phyloP scores from a whole-genome alignment of 1,139 yeast species.

The Blastobotrys illinoisensis region DNA sequence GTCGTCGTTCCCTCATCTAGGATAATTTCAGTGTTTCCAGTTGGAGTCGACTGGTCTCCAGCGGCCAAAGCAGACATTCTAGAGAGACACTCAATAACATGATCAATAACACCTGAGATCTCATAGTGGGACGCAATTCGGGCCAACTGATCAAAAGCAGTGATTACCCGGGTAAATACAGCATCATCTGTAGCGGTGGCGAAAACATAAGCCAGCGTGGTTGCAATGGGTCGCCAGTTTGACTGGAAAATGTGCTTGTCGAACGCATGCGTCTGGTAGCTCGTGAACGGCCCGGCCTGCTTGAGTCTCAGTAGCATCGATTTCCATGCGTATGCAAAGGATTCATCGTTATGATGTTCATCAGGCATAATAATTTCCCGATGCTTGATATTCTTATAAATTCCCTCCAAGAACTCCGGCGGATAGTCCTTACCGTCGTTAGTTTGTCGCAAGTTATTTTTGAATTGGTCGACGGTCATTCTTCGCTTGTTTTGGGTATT shows the following conservation, averaged over 20 bases:
- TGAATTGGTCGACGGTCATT: constrained; percentile 83
- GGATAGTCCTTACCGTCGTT: constrained; percentile 62
- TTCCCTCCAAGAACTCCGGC: constrained; percentile 71
- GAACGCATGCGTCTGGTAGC: constrained; percentile 38
- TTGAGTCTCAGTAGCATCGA: constrained; percentile 52
- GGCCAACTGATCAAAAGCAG: constrained; percentile 82
- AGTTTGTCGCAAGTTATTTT: constrained; percentile 73
- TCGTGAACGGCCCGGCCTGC: constrained; percentile 26
- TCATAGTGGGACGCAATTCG: constrained; percentile 64
- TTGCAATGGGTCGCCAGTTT: constrained; percentile 56
- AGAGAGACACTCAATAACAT: constrained; percentile 56
- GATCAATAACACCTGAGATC: constrained; percentile 54
- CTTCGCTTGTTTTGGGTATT: constrained; percentile 69
- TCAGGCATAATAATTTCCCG: constrained; percentile 97
- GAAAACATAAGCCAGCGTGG: constrained; percentile 70
- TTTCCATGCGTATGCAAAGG: constrained; percentile 95
- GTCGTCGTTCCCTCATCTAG: constrained; percentile 45
- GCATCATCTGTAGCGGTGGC: constrained; percentile 89
- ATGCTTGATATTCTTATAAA: constrained; percentile 73
- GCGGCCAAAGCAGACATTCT: constrained; percentile 45
- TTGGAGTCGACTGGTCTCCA: constrained; percentile 37
- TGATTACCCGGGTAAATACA: constrained; percentile 77
- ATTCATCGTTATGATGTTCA: constrained; percentile 79
- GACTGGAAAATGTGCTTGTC: constrained; percentile 67
- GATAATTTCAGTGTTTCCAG: constrained; percentile 37